Evolutionary conservation across 768 basidiomycete genomes (phyloP).

Genomic region (Trametes cingulata): DNA sequence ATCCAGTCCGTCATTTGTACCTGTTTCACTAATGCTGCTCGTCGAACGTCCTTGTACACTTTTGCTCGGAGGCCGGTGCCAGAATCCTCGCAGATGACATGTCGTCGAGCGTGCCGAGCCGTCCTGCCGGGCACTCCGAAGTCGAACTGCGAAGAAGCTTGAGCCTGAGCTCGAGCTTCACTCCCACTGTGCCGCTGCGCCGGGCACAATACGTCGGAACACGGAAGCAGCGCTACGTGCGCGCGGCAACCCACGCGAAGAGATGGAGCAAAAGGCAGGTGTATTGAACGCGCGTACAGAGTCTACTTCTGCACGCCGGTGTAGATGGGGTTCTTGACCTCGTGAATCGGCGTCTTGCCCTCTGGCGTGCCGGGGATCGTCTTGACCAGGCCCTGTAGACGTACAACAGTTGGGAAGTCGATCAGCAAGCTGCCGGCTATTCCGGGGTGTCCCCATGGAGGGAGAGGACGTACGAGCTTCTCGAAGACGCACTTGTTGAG

Average conservation of each 20-base stretch:
- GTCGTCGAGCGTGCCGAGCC: background rate
- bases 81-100: background rate
- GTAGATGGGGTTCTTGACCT: slow-evolving; percentile 83
- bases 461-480: slow-evolving; percentile 71
- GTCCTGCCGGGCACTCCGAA: background rate
- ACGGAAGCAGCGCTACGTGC: background rate
- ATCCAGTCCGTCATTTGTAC: slow-evolving; percentile 3
- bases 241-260: background rate
- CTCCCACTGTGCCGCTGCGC: background rate
- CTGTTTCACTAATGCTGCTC: slow-evolving; percentile 1
- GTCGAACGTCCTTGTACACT: slow-evolving; percentile 1
- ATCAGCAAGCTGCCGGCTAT: background rate
- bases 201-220: background rate
- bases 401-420: background rate
- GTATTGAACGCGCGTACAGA: slow-evolving; percentile 9
- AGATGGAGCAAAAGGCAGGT: slow-evolving; percentile 5
- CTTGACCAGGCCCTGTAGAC: slow-evolving; percentile 79
- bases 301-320: slow-evolving; percentile 79
- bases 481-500: slow-evolving; percentile 96
- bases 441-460: background rate
- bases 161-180: background rate
- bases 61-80: background rate
- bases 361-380: slow-evolving; percentile 86
- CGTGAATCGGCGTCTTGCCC: slow-evolving; percentile 84
- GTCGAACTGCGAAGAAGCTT: background rate